Evolutionary conservation across 345 rosid species (phyloP), one percentile per base, ranked within the genome.

Genomic region (Cardamine occulta): DNA sequence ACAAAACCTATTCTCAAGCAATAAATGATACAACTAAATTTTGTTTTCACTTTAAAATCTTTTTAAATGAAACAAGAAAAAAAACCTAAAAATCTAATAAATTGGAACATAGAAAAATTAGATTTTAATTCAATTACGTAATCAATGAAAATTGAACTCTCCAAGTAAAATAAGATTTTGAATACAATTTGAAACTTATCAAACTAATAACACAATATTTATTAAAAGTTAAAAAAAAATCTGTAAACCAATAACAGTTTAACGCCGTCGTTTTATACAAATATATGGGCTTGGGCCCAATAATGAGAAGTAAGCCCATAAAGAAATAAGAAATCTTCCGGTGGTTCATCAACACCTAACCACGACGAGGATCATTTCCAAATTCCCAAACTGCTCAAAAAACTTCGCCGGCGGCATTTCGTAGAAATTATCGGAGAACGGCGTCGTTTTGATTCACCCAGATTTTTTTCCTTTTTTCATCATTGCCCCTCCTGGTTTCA

Each of bases 281-380:
- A 21, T 15, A 3, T 9, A 29, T 28, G 21, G 55, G 62, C 17
- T 42, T 53, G 2, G 49, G 61, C 67, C 71, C 7, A 55, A 11
- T 45, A 70, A 18, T 6, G 19, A 55, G 37, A 64, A 8, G 0
- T n/a, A 34, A 29, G 60, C 80, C 76, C 72, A 72, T 55, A 18
- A 19, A 19, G 9, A 3, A 47, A 39, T 17, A 35, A 24, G 52
- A 55, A 44, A 76, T 45, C 70, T 0, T 35, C 42, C 45, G 55
- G 57, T 75, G 54, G 68, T 76, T 76, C 59, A 63, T 35, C 72
- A 29, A 56, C 68, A 65, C 66, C 73, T 23, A 65, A 65, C 68
- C 32, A 72, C 68, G 76, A 65, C 40, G 77, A 66, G 8, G 62
- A 39, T 77, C 23, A 40, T 66, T 66, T 77, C 63, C 66, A 52